Percentiles rank a stretch among this genome's conserved stretches.
Conservation (phyloP, 139 green algal species). For the Haematococcus lacustris region DNA sequence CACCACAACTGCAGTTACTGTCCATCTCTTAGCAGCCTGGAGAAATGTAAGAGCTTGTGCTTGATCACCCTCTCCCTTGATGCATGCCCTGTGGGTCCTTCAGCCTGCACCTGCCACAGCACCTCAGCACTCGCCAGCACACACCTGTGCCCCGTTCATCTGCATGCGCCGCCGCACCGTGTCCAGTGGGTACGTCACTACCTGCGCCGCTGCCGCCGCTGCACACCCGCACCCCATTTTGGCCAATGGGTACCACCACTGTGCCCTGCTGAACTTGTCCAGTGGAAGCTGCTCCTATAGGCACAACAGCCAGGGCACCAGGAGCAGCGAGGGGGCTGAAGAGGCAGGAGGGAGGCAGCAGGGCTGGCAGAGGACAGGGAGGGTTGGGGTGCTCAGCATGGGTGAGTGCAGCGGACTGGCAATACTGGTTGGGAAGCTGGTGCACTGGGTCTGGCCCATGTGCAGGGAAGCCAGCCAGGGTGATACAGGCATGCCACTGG, state of each 20-base stretch:
- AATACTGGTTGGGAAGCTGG: not conserved
- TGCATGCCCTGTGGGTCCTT: not conserved
- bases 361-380: not conserved
- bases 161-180: conserved; percentile 58
- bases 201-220: conserved; percentile 46
- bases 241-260: conserved; percentile 44
- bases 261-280: conserved; percentile 23
- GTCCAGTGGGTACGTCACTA: conserved; percentile 53
- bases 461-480: too few relatives aligned
- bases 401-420: not conserved
- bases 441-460: not conserved
- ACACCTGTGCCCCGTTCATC: conserved; percentile 28
- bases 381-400: not conserved
- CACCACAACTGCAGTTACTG: not conserved
- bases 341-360: conserved; percentile 29
- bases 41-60: not conserved
- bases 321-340: conserved; percentile 39
- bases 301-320: conserved; percentile 31
- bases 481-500: too few relatives aligned
- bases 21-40: not conserved
- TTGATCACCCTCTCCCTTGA: not conserved
- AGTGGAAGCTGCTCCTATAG: conserved; percentile 29
- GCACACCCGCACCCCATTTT: conserved; percentile 54
- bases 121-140: conserved; percentile 5
- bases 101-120: not conserved